Base-by-base conservation (phyloP, 2,329 filamentous ascomycete genomes). In the Nectriaceae sp. region DNA sequence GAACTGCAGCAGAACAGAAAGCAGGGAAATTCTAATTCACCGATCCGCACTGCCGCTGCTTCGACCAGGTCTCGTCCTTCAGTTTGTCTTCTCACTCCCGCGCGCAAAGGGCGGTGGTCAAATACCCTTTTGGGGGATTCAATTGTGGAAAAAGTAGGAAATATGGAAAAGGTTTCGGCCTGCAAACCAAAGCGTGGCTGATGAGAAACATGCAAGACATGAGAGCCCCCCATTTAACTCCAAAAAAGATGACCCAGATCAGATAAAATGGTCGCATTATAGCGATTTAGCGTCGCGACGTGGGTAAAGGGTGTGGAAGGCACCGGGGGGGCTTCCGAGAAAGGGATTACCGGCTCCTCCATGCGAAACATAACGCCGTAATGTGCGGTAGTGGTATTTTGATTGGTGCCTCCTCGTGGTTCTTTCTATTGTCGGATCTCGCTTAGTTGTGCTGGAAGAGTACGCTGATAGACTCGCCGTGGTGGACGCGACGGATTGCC, bases 401-500 rank as follows among this genome's bases (percentile, higher is more conserved):
- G 44, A 33, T 44, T 48, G 35, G 36, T n/a, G n/a, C n/a, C n/a
- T n/a, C n/a, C n/a, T n/a, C n/a, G n/a, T n/a, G n/a, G n/a, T n/a
- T n/a, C n/a, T 52, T 50, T 10, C 13, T 49, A 39, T 39, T 8
- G 18, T 39, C 10, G 19, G 5, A 21, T 21, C 8, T 29, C 15
- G 4, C 39, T 53, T 50, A 61, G 47, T 60, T 63, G 56, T 70
- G 67, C 59, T 72, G 68, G 56, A 99, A 99, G 43, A 99, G 80
- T 52, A 94, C 90, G 68, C 91, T 96, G 73, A 99, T 96, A 65
- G 90, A 96, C 75, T 99, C 94, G 63, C 94, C 94, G 70, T 97
- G 92, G 72, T 99, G 94, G 50, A 97, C 93, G 54, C 94, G 85
- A 55, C 94, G 88, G 61, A 97, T 97, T 42, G 94, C 90, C 79